phyloP scores from a whole-genome alignment of 148 eudicot species.

The Oxyria digyna region DNA sequence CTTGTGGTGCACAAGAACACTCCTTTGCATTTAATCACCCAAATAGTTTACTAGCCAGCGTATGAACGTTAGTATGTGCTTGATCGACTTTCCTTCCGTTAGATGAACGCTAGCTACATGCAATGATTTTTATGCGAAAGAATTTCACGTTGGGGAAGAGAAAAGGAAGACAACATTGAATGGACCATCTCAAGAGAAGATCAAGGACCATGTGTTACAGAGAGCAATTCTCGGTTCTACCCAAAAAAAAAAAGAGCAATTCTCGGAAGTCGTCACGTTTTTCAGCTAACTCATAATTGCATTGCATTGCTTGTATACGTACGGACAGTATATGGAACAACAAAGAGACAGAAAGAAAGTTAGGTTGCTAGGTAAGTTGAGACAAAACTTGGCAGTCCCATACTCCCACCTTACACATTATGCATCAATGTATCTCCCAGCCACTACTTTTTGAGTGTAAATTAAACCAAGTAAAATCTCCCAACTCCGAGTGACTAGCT shows the following conservation, averaged over 20 bases:
- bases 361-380: too few species aligned
- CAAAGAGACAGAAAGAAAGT: background rate
- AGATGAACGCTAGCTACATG: background rate
- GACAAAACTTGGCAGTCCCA: constrained; percentile 1
- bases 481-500: background rate
- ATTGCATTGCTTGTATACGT: too few species aligned
- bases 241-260: too few species aligned
- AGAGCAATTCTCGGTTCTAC: too few species aligned
- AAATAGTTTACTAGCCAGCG: too few species aligned
- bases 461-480: too few species aligned
- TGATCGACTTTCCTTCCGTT: too few species aligned
- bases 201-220: background rate
- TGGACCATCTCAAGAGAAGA: background rate
- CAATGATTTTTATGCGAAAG: background rate
- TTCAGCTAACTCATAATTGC: background rate
- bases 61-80: too few species aligned
- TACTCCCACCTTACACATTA: background rate
- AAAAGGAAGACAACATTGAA: background rate
- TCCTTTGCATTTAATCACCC: too few species aligned
- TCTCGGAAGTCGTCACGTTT: background rate
- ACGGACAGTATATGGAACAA: background rate
- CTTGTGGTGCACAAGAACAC: too few species aligned
- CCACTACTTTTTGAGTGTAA: too few species aligned
- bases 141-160: background rate
- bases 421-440: too few species aligned